Base-by-base conservation (phyloP, 352 stramenopile genomes). In the Globisporangium emineosum region DNA sequence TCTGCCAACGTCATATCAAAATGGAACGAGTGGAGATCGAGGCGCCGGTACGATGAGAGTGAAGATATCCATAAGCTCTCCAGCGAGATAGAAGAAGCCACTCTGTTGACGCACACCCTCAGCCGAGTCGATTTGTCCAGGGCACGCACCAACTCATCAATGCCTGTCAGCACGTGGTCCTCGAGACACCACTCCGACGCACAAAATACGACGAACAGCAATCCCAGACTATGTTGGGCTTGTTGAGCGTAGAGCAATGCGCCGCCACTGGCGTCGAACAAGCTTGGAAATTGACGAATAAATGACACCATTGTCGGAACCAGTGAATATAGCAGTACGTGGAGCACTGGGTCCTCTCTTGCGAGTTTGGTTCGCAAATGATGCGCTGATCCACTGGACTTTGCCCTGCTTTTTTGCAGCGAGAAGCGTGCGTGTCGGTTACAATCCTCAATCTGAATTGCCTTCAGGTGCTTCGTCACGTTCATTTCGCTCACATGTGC, bases 301-400 rank as follows among this genome's bases (percentile, higher is more conserved):
- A 86, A 86, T 10, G 72, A 82, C 43, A 84, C 51, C 8, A 88
- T 25, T 7, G 76, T 83, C 10, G 80, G 80, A 30, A 77, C 40
- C 6, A 82, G 60, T 5, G 76, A 71, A 40, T 77, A 70, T 0
- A 90, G 23, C 42, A 88, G 15, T 25, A 83, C 57, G 23, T 76
- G 77, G 4, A 90, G 63, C 1, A 68, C 55, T 1, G 65, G 66
- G 2, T 67, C 80, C 19, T 86, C 75, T 2, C 65, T n/a, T 17
- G 73, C 77, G 17, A 60, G 63, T n/a, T 72, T 72, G 2, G 63
- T 61, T 25, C 35, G 57, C 7, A 70, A 70, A n/a, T 71, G 67
- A 0, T 64, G 61, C 25, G 69, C 30, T 21, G 59, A 54, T 62
- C 65, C 68, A 17, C 63, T 70, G 6, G 50, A 55, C 15, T 75